A percentile compares a stretch with the other conserved stretches of the same genome.
phyloP scores from a whole-genome alignment of 371 early-diverging fungal species.

The Rhizopus delemar region DNA sequence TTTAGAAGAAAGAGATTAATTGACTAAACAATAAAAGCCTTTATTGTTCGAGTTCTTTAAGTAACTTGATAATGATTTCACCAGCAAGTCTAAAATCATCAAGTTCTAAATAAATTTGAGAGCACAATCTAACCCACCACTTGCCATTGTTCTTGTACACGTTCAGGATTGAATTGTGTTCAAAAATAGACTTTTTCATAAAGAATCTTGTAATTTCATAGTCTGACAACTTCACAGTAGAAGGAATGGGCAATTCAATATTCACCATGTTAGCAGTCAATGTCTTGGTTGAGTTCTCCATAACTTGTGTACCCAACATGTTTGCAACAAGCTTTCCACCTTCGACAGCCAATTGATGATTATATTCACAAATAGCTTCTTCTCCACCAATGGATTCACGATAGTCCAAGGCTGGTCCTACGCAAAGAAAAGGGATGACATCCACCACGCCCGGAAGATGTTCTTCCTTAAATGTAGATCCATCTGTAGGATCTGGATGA shows the following conservation, averaged over 20 bases:
- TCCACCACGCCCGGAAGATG: conserved; percentile 36
- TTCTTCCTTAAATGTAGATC: conserved; percentile 33
- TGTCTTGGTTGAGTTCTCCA: conserved; percentile 57
- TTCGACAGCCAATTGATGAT: conserved; percentile 54
- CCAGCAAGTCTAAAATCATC: conserved; percentile 51
- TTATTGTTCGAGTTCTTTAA: conserved; percentile 25
- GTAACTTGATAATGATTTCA: conserved; percentile 40
- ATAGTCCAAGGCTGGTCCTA: conserved; percentile 52
- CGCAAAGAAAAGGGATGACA: conserved; percentile 37
- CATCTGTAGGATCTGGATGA: conserved; percentile 18
- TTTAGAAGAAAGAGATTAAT: conserved; percentile 88
- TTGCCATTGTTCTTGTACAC: conserved; percentile 47
- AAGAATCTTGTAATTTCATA: conserved; percentile 22
- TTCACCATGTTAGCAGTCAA: conserved; percentile 59
- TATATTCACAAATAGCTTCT: conserved; percentile 55
- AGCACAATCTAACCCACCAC: conserved; percentile 59
- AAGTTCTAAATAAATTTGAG: conserved; percentile 62
- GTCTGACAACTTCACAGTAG: conserved; percentile 41
- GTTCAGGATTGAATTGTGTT: conserved; percentile 42
- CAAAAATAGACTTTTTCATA: conserved; percentile 36
- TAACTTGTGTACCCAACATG: conserved; percentile 58
- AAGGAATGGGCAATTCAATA: conserved; percentile 58
- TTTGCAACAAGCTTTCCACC: conserved; percentile 61
- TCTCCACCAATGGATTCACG: conserved; percentile 60
- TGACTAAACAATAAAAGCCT: conserved; percentile 30